These are phyloP conservation scores for Rauvolfia tetraphylla DNA, from an alignment of 257 asterid genomes.

Conservation along the genomic window DNA sequence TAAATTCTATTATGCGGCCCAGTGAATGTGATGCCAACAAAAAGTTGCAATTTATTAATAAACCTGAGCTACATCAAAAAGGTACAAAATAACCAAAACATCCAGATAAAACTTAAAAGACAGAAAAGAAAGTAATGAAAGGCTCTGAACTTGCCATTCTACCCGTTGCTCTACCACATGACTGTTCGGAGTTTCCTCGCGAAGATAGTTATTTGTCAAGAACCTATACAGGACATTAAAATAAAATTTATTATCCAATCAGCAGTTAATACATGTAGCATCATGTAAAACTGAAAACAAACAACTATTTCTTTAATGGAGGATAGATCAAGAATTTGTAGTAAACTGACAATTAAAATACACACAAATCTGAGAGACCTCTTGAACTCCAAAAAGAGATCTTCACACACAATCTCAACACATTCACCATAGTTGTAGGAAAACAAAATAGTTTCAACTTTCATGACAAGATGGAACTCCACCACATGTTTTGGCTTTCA, in stretches of 20 bases:
- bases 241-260: not conserved
- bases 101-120: slow-evolving; percentile 11
- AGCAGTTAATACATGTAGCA: not conserved
- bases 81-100: not conserved
- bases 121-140: slow-evolving; percentile 10
- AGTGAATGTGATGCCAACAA: not conserved
- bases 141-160: slow-evolving; percentile 73
- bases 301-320: not conserved
- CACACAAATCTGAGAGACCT: not conserved
- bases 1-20: not conserved
- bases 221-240: slow-evolving; percentile 48
- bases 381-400: not conserved
- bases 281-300: not conserved
- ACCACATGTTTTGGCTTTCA: not conserved
- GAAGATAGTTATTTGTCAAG: slow-evolving; percentile 95
- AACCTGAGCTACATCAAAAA: not conserved
- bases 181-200: slow-evolving; percentile 91
- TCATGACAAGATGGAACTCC: not conserved
- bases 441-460: not conserved
- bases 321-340: too few species aligned
- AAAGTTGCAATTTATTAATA: not conserved
- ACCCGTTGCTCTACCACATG: slow-evolving; percentile 98
- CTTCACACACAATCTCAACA: not conserved
- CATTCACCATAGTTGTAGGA: not conserved
- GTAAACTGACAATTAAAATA: not conserved